A percentile compares a stretch with the other conserved stretches of the same genome.
phyloP scores from a whole-genome alignment of 2,329 filamentous ascomycete species.

The Alternaria consortialis region DNA sequence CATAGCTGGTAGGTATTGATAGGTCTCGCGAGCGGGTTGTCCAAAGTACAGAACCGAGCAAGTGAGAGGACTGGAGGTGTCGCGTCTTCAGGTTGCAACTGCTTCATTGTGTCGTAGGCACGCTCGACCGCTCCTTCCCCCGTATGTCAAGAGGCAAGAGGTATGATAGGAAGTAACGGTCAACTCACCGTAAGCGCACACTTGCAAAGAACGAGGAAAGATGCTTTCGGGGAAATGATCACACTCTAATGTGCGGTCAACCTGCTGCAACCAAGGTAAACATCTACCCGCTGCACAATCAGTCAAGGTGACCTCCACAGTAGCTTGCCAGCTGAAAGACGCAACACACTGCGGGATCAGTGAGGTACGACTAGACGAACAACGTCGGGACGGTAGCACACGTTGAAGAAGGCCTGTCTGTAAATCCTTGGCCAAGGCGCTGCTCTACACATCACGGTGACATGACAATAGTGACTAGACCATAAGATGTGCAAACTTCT shows the following conservation, averaged over 20 bases:
- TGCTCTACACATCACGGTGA: too few species aligned
- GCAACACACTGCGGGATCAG: background rate
- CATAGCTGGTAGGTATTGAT: background rate
- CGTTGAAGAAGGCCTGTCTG: background rate
- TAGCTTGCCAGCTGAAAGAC: background rate
- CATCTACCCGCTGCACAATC: background rate
- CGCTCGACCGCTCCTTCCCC: background rate
- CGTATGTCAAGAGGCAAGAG: too few species aligned
- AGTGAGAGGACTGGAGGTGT: background rate
- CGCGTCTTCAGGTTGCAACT: rapidly evolving
- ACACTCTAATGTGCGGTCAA: background rate
- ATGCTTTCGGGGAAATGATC: background rate
- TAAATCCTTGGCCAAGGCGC: background rate
- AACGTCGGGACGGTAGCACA: background rate
- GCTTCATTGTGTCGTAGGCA: too few species aligned
- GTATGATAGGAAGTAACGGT: background rate
- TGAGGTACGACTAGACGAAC: background rate
- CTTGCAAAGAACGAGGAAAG: background rate
- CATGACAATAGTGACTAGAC: too few species aligned
- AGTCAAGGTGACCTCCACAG: background rate
- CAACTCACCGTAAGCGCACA: background rate
- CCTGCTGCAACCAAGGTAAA: background rate
- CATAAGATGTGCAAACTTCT: too few species aligned
- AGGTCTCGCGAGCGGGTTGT: background rate
- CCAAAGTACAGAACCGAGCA: too few species aligned